phyloP scores from a whole-genome alignment of 140 eudicot species.

The Flaveria floridana region DNA sequence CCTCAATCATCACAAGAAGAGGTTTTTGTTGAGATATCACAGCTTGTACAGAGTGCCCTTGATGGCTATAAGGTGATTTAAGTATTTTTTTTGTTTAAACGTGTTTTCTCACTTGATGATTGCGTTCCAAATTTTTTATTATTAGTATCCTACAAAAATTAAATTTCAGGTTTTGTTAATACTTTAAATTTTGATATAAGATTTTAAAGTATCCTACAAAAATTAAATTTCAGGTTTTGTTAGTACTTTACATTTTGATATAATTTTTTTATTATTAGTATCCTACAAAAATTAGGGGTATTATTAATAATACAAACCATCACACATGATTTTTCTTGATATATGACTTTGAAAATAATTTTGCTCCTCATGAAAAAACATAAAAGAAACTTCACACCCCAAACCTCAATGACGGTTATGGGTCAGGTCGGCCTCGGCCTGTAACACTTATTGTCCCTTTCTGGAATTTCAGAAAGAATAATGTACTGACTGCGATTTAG shows the following conservation, averaged over 20 bases:
- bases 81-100: neutral
- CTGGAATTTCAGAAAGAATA: neutral
- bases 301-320: neutral
- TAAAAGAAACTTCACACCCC: neutral
- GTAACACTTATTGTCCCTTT: neutral
- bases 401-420: neutral
- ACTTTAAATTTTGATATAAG: neutral
- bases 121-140: neutral
- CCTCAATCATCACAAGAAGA: slow-evolving; percentile 85
- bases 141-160: neutral
- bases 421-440: neutral
- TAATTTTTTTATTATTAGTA: neutral
- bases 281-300: neutral
- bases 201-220: neutral
- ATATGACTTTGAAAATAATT: neutral
- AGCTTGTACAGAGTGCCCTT: slow-evolving; percentile 96
- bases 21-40: slow-evolving; percentile 88
- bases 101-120: neutral
- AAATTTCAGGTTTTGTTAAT: neutral
- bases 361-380: neutral
- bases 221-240: neutral
- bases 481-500: neutral
- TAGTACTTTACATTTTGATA: neutral
- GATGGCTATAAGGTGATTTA: slow-evolving; percentile 90
- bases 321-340: neutral